Percentiles rank a stretch among this genome's conserved stretches.
Conservation (phyloP, 495 filamentous ascomycete genomes). For the Neurospora sp. region DNA sequence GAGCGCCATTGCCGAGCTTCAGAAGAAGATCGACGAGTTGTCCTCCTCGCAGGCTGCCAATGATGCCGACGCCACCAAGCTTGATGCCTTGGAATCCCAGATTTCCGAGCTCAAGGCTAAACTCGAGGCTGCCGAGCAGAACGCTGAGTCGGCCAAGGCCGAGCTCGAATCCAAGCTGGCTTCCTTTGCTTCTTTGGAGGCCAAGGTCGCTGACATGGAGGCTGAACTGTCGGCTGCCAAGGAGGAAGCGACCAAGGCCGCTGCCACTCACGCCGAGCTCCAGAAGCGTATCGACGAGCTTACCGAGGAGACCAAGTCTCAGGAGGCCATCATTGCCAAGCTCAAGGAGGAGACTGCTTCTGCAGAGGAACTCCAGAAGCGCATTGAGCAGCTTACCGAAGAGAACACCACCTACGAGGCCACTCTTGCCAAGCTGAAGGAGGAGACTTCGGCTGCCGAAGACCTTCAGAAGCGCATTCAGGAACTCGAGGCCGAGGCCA, state of each 20-base stretch:
- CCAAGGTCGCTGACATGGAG: slow-evolving; percentile 27
- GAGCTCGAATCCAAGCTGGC: slow-evolving; percentile 23
- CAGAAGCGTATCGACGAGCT: slow-evolving; percentile 32
- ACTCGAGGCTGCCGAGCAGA: slow-evolving; percentile 22
- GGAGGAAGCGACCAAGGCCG: slow-evolving; percentile 25
- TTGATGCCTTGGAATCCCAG: slow-evolving; percentile 30
- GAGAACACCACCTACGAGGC: slow-evolving; percentile 33
- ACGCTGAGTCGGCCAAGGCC: slow-evolving; percentile 28
- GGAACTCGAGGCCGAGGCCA: slow-evolving; percentile 30
- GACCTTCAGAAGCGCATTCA: slow-evolving; percentile 28
- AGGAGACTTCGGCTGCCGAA: slow-evolving; percentile 30
- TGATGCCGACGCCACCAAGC: slow-evolving; percentile 23
- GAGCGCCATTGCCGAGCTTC: slow-evolving; percentile 24
- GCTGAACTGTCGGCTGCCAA: slow-evolving; percentile 26
- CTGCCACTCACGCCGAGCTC: slow-evolving; percentile 28
- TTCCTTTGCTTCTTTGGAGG: slow-evolving; percentile 24
- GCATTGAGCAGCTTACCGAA: slow-evolving; percentile 26
- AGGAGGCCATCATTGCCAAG: slow-evolving; percentile 33
- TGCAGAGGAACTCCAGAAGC: slow-evolving; percentile 31
- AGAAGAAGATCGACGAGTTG: slow-evolving; percentile 35
- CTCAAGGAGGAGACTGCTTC: slow-evolving; percentile 36
- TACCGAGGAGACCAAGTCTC: slow-evolving; percentile 26
- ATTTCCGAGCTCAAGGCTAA: slow-evolving; percentile 31
- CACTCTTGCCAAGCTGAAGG: slow-evolving; percentile 33
- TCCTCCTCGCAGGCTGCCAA: slow-evolving; percentile 16